Conservation (phyloP, 371 early-diverging fungal species). For the Phascolomyces articulosus region DNA sequence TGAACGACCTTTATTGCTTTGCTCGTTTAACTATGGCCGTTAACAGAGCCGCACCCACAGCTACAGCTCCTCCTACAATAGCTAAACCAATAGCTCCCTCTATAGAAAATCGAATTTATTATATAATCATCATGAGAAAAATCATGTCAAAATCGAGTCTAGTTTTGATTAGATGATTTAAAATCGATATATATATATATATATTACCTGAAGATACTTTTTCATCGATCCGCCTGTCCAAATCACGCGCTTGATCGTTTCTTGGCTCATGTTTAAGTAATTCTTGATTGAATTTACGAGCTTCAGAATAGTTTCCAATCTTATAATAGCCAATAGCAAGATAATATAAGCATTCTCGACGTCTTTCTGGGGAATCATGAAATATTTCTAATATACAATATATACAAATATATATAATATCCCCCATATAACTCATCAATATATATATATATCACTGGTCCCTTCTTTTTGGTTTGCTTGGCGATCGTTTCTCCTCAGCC, state of each 20-base stretch:
- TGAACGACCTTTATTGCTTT: not conserved
- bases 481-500: too few species aligned
- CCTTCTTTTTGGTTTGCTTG: not conserved
- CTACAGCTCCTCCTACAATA: constrained; percentile 81
- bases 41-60: constrained; percentile 59
- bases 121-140: not conserved
- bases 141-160: too few species aligned
- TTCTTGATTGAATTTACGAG: constrained; percentile 78
- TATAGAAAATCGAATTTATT: constrained; percentile 15
- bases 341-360: constrained; percentile 95
- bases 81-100: constrained; percentile 93
- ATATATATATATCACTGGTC: not conserved
- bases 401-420: not conserved
- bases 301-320: constrained; percentile 82
- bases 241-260: constrained; percentile 80
- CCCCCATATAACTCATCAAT: not conserved
- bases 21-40: constrained; percentile 39
- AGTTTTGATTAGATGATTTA: too few species aligned
- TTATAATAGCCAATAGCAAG: constrained; percentile 91
- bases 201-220: constrained; percentile 78
- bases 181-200: too few species aligned
- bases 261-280: constrained; percentile 83
- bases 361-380: constrained; percentile 78
- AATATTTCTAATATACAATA: constrained; percentile 77
- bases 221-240: constrained; percentile 82